Conservation (phyloP, 495 filamentous ascomycete species). For the Copromyces sp. region DNA sequence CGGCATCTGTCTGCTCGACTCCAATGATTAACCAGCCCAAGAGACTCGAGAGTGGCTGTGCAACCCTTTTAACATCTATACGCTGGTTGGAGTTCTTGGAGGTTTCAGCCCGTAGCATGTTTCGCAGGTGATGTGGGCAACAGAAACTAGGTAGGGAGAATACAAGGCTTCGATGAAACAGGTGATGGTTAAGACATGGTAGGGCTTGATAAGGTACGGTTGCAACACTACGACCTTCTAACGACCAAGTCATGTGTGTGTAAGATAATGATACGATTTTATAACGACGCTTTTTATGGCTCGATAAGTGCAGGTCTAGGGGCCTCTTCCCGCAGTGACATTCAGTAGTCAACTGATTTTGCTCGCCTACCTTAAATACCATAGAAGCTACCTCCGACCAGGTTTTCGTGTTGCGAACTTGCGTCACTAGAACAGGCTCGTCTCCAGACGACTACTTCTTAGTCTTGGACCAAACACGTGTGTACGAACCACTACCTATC, state of each 20-base stretch:
- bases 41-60: neutral
- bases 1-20: neutral
- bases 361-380: neutral
- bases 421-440: no score
- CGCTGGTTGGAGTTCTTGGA: neutral
- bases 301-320: neutral
- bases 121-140: neutral
- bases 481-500: no score
- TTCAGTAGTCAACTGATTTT: neutral
- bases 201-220: neutral
- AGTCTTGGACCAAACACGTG: no score
- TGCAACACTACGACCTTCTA: neutral
- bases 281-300: neutral
- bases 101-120: neutral
- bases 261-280: neutral
- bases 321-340: neutral
- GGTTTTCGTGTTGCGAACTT: no score
- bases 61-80: neutral
- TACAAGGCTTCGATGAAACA: neutral
- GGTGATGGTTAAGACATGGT: neutral
- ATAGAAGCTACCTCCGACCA: neutral
- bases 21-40: neutral
- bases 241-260: neutral
- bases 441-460: no score
- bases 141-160: neutral